Evolutionary conservation across 164 flowering plant genomes (phyloP), one percentile per base, ranked within the genome.

Genomic region (Amborella trichopoda): DNA sequence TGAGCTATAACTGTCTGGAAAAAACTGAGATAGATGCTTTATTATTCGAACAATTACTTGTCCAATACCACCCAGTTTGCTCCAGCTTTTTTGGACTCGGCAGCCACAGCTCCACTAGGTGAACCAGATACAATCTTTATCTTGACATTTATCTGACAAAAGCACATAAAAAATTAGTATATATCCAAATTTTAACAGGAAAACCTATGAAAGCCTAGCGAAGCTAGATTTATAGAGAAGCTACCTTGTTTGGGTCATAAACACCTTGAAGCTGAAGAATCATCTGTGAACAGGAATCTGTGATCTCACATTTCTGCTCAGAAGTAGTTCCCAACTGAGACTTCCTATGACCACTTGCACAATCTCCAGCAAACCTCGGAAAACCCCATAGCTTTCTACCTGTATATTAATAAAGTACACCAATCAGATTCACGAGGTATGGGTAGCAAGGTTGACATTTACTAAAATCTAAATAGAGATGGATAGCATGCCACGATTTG

Each of bases 271-370:
- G 91, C 68, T 82, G 95, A 53, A 87, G 91, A 55, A 91, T 82
- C 99, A 91, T 84, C 60, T 91, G 96, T n/a, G 96, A 91, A 62
- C 77, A 87, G 6, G 87, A 69, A 67, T 91, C 96, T 6, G 86
- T 70, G 27, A 91, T 73, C 56, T 91, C 95, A 37, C 45, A 63
- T 61, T 80, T 87, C 46, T 74, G 83, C 59, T 87, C 99, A 32
- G 77, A 50, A 58, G 34, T 70, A 45, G 83, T 61, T 45, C 77
- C 83, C 1, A 70, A 34, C 28, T 64, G 57, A 60, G 83, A 68
- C 65, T 60, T 80, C 26, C 66, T 55, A 53, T 75, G 78, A 18
- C 90, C 86, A 64, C 78, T 87, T 24, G 95, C 95, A 70, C 99
- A 91, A 59, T 91, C 99, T 32, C 96, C 94, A 0, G 95, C 77